A percentile compares a stretch with the other conserved stretches of the same genome.
These are phyloP conservation scores for Ascochyta koolunga DNA, from an alignment of 2,329 filamentous ascomycete species.

Conservation along the genomic window DNA sequence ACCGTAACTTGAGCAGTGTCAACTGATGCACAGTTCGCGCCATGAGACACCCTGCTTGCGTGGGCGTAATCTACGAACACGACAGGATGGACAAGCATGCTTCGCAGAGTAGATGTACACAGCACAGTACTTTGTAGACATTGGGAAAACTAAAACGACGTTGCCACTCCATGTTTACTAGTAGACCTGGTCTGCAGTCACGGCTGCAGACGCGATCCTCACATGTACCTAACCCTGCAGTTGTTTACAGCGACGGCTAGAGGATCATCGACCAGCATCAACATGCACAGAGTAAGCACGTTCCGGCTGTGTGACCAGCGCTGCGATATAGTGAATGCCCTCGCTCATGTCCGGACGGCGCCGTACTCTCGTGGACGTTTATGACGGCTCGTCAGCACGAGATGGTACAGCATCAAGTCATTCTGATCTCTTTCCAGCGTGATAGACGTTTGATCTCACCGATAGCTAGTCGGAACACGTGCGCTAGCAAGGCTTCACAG, in stretches of 20 bases:
- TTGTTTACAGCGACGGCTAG: constrained; percentile 19
- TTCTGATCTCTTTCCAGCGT: constrained; percentile 9
- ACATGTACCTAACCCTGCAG: constrained; percentile 19
- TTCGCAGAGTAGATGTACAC: not conserved
- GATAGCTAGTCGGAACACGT: constrained; percentile 6
- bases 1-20: not conserved
- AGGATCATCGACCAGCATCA: constrained; percentile 9
- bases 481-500: constrained; percentile 15
- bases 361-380: not conserved
- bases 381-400: constrained; percentile 3
- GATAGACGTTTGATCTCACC: constrained; percentile 1
- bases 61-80: constrained; percentile 4
- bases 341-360: not conserved
- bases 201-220: not conserved
- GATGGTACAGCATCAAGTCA: constrained; percentile 7
- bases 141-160: not conserved
- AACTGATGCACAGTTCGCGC: constrained; percentile 5
- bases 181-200: not conserved
- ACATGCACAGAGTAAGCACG: constrained; percentile 4
- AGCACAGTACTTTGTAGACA: not conserved
- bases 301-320: not conserved
- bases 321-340: not conserved
- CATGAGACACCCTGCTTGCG: constrained; percentile 4
- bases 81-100: not conserved
- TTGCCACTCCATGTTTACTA: constrained; percentile 8